A percentile compares a stretch with the other conserved stretches of the same genome.
Evolutionary conservation across 768 basidiomycete species (phyloP).

Genomic region (Lactifluus subvellereus): DNA sequence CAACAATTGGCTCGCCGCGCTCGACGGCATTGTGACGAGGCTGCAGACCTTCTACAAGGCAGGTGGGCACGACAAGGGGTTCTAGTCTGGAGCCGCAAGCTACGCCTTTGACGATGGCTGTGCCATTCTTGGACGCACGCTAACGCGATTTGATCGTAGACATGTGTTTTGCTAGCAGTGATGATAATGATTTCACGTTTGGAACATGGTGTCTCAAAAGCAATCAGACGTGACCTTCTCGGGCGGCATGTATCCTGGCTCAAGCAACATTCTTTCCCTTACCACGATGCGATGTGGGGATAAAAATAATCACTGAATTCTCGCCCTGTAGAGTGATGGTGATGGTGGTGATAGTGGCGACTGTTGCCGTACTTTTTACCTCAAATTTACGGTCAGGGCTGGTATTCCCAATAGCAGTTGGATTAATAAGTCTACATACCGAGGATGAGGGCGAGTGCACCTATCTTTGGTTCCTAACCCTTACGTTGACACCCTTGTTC

Average conservation of each 20-base stretch:
- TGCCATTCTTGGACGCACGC: slow-evolving; percentile 5
- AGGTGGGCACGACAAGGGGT: slow-evolving; percentile 40
- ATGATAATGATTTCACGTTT: slow-evolving; percentile 4
- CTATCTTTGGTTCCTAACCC: slow-evolving; percentile 13
- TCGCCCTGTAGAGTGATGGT: neutral
- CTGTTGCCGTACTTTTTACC: slow-evolving; percentile 19
- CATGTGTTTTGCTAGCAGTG: slow-evolving; percentile 10
- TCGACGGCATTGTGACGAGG: slow-evolving; percentile 43
- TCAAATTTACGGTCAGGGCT: slow-evolving; percentile 14
- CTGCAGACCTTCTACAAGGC: slow-evolving; percentile 43
- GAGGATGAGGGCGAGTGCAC: neutral
- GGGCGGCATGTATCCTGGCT: neutral
- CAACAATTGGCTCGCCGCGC: slow-evolving; percentile 47
- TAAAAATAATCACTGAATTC: neutral
- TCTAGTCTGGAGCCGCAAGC: slow-evolving; percentile 29
- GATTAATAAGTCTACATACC: slow-evolving; percentile 13
- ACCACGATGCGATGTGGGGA: neutral
- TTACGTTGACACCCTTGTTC: slow-evolving; percentile 21
- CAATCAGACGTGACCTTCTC: neutral
- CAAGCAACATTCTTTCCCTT: neutral
- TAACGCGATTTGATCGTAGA: slow-evolving; percentile 7
- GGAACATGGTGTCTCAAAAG: slow-evolving; percentile 2
- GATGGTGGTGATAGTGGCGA: neutral
- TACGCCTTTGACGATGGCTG: neutral
- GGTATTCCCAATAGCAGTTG: neutral